Evolutionary conservation across 176 grass and related monocot species (phyloP).

Genomic region (Stipa capillata): DNA sequence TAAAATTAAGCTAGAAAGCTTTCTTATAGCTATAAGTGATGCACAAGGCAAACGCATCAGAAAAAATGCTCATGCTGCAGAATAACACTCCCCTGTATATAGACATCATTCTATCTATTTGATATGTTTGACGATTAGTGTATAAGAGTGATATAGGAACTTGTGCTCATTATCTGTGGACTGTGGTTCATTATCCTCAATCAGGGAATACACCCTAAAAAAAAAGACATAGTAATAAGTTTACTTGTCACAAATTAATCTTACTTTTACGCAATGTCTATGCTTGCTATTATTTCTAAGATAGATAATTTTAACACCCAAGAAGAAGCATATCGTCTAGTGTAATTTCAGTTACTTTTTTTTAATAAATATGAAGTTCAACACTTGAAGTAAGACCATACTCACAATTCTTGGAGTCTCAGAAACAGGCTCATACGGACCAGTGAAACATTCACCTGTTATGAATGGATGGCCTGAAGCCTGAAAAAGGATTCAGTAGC

Average conservation of each 20-base stretch:
- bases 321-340: not conserved
- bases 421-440: constrained; percentile 55
- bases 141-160: not conserved
- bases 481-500: constrained; percentile 51
- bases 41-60: not conserved
- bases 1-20: not conserved
- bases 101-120: not conserved
- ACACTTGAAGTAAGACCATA: constrained; percentile 10
- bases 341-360: not conserved
- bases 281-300: not conserved
- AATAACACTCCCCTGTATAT: constrained; percentile 1
- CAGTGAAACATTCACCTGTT: constrained; percentile 63
- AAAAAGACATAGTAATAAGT: not conserved
- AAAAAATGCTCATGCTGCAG: not conserved
- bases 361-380: not conserved
- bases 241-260: not conserved
- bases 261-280: not conserved
- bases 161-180: not conserved
- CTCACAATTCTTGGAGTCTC: constrained; percentile 98
- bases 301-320: not conserved
- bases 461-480: constrained; percentile 84
- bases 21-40: not conserved
- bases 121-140: not conserved
- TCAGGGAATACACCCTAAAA: not conserved
- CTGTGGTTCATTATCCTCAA: not conserved